Evolutionary conservation across 805 yeast species (phyloP).

Genomic region (Starmerella apis): DNA sequence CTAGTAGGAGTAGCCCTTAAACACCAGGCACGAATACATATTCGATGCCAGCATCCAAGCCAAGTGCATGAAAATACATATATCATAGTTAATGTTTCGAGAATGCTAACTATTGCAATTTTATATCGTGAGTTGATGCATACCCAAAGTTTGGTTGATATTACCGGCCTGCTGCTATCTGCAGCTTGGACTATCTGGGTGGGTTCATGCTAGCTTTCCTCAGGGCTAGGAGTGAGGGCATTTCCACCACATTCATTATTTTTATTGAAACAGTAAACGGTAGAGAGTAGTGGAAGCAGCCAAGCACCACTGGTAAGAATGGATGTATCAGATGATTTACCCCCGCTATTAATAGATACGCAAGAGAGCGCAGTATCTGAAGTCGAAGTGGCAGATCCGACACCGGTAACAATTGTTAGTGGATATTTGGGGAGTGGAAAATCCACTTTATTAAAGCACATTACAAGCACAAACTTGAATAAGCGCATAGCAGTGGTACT

Average conservation of each 20-base stretch:
- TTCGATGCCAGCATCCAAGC: too few relatives aligned
- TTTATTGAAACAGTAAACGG: too few relatives aligned
- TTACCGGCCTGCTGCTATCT: background rate
- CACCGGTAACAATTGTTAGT: slow-evolving; percentile 86
- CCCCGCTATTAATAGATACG: slow-evolving; percentile 23
- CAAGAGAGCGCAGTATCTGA: background rate
- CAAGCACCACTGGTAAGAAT: background rate
- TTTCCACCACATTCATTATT: too few relatives aligned
- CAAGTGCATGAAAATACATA: too few relatives aligned
- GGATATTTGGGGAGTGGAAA: slow-evolving; percentile 95
- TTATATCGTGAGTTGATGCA: too few relatives aligned
- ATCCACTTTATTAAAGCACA: slow-evolving; percentile 61
- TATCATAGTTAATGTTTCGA: too few relatives aligned
- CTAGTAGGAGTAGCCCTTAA: too few relatives aligned
- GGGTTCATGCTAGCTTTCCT: too few relatives aligned
- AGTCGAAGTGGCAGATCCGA: slow-evolving; percentile 3
- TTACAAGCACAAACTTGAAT: slow-evolving; percentile 54
- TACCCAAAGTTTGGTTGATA: background rate
- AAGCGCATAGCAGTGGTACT: slow-evolving; percentile 77
- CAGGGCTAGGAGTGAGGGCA: background rate
- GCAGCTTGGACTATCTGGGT: too few relatives aligned
- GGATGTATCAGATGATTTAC: slow-evolving; percentile 24
- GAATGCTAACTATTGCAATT: too few relatives aligned
- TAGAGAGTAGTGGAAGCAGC: too few relatives aligned
- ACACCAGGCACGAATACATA: too few relatives aligned